Evolutionary conservation across 345 rosid genomes (phyloP).

Genomic region (Brassica napus): Da-Ae NC_063439.1:8752001-8752500

Average conservation of each 20-base stretch:
- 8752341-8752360: conserved; percentile 89
- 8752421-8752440: conserved; percentile 94
- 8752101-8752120: conserved; percentile 91
- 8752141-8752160: conserved; percentile 81
- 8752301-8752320: conserved; percentile 95
- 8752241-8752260: neutral
- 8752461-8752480: conserved; percentile 85
- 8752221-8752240: neutral
- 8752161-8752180: conserved; percentile 80
- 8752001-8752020: conserved; percentile 92
- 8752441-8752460: conserved; percentile 92
- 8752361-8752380: conserved; percentile 92
- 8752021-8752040: conserved; percentile 91
- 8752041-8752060: conserved; percentile 85
- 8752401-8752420: conserved; percentile 81
- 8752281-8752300: conserved; percentile 22
- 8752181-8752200: conserved; percentile 66
- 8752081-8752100: conserved; percentile 90
- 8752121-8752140: conserved; percentile 89
- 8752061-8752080: conserved; percentile 73
- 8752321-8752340: conserved; percentile 94
- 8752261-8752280: neutral
- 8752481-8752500: conserved; percentile 83
- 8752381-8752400: conserved; percentile 89
- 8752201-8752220: conserved; percentile 55